A percentile compares a stretch with the other conserved stretches of the same genome.
phyloP scores from a whole-genome alignment of 1,139 yeast species.

The Geotrichum histeridarum region DNA sequence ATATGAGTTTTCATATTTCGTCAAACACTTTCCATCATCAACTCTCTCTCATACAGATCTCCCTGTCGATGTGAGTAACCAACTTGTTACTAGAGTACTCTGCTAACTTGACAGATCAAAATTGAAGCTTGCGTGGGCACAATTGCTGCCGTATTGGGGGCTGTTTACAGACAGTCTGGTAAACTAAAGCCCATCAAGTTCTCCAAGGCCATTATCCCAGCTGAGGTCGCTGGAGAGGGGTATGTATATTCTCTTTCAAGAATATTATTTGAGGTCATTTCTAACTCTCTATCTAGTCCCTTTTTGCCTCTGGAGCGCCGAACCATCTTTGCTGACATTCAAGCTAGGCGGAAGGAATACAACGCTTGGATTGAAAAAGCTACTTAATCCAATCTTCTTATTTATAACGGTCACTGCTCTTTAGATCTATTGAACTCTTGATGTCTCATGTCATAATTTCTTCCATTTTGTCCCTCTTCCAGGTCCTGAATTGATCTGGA shows the following conservation, averaged over 20 bases:
- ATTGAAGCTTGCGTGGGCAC: conserved; percentile 34
- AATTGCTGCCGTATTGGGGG: conserved; percentile 24
- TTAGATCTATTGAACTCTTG: not conserved
- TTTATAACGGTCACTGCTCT: not conserved
- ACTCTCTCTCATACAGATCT: conserved; percentile 23
- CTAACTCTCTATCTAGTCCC: conserved; percentile 22
- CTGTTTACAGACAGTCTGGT: conserved; percentile 26
- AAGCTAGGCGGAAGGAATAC: conserved; percentile 30
- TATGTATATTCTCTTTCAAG: conserved; percentile 17
- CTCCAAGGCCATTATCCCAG: conserved; percentile 29
- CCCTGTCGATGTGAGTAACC: conserved; percentile 32
- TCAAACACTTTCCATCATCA: conserved; percentile 27
- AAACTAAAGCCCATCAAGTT: conserved; percentile 31
- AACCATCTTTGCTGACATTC: conserved; percentile 34
- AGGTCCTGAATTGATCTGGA: not conserved
- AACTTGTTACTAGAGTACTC: not conserved
- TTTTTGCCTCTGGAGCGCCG: conserved; percentile 33
- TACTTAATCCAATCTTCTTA: not conserved
- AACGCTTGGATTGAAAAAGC: conserved; percentile 27
- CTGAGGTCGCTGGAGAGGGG: conserved; percentile 29
- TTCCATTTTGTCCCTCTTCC: not conserved
- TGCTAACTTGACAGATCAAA: conserved; percentile 26
- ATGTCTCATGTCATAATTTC: not conserved
- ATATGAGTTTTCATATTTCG: conserved; percentile 33
- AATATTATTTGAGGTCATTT: not conserved